Base-by-base conservation (phyloP, 1,284 basidiomycete genomes). In the Cryptococcus sp. region DNA sequence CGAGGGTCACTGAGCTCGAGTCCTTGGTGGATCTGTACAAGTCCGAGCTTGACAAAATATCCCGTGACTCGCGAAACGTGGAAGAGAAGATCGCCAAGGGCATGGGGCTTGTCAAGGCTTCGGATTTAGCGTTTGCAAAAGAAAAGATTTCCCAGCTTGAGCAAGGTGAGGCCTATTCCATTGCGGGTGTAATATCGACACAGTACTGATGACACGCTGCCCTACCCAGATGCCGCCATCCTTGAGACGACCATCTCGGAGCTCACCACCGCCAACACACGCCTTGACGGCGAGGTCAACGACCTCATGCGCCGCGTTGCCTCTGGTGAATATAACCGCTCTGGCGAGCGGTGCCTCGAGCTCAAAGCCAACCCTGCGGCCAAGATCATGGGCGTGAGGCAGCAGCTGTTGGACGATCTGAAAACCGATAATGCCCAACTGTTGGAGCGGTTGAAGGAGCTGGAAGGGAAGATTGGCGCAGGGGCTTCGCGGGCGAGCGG, bases 321-420 rank as follows among this genome's bases (percentile, higher is more conserved):
- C 12, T 74, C 79, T 1, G 82, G 82, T 39, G 81, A 82, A 56
- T 82, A 79, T 70, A 79, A 83, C 60, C 70, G 77, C 4, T 63
- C 64, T 13, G 71, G 70, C 20, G 78, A 79, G 58, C 67, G 78
- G 36, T 79, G 78, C 49, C 67, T 82, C 40, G 79, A 80, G 43
- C 70, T 82, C 8, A 60, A 67, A 9, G 68, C 73, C 40, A 82
- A 80, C 56, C 82, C 82, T 0, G 79, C 80, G 0, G 69, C 75
- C 0, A 71, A 73, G 47, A 78, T 80, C 47, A 74, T 78, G 20
- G 79, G 79, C 9, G 68, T 83, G 39, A 70, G 82, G 7, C 71
- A 71, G 5, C 71, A 75, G 38, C 78, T 77, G 43, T 69, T 83
- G 33, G 79, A 81, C 2, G 75, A 77, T 20, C 72, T 83, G 4